phyloP scores from a whole-genome alignment of 2,329 filamentous ascomycete species.

The Neopestalotiopsis sp. region DNA sequence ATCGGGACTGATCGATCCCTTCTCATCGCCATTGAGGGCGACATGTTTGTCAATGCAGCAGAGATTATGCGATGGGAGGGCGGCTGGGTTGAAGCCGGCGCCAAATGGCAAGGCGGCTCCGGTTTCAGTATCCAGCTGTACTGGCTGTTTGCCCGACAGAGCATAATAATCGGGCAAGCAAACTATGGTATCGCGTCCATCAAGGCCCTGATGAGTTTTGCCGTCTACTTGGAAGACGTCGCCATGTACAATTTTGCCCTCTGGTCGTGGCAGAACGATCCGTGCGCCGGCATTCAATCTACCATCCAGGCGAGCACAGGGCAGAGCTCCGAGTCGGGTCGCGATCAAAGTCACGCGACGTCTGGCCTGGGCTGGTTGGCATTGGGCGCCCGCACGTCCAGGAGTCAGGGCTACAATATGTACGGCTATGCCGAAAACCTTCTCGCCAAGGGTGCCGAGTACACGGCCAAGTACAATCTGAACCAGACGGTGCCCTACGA shows the following conservation, averaged over 20 bases:
- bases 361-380: conserved; percentile 40
- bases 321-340: conserved; percentile 40
- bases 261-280: conserved; percentile 39
- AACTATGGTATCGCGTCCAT: conserved; percentile 48
- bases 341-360: conserved; percentile 41
- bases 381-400: conserved; percentile 36
- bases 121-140: conserved; percentile 46
- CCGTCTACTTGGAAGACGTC: conserved; percentile 46
- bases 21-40: conserved; percentile 43
- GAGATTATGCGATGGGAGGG: conserved; percentile 51
- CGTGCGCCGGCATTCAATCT: conserved; percentile 39
- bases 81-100: conserved; percentile 41
- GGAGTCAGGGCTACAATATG: conserved; percentile 42
- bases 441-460: conserved; percentile 41
- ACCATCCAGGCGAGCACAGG: conserved; percentile 38
- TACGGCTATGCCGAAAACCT: conserved; percentile 37
- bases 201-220: conserved; percentile 42
- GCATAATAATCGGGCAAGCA: conserved; percentile 43
- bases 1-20: conserved; percentile 41
- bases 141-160: conserved; percentile 45
- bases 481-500: conserved; percentile 40
- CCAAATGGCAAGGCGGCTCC: conserved; percentile 37
- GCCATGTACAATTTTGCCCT: conserved; percentile 45
- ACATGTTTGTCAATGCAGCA: conserved; percentile 45
- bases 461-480: conserved; percentile 44